A percentile compares a stretch with the other conserved stretches of the same genome.
Conservation (phyloP, 257 asterid genomes). For the Jaltomata sinuosa region DNA sequence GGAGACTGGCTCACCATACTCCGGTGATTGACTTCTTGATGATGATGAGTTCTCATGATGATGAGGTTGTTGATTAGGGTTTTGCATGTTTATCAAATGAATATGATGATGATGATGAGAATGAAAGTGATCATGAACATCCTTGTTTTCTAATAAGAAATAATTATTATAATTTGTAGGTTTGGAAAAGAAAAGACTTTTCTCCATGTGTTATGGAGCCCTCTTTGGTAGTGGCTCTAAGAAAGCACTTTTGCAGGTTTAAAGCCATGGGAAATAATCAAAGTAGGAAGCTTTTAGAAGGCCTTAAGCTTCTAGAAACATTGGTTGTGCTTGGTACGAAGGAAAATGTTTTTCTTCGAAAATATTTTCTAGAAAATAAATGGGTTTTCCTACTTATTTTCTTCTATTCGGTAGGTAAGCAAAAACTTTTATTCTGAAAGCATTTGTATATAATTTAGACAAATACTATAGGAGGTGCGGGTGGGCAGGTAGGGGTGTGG, state of each 20-base stretch:
- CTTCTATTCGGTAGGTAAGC: no score
- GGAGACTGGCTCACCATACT: conserved; percentile 15
- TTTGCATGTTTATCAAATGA: conserved; percentile 22
- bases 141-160: not conserved
- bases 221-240: not conserved
- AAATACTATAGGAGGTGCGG: no score
- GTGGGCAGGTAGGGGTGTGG: no score
- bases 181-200: conserved; percentile 30
- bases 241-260: conserved; percentile 12
- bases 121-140: conserved; percentile 18
- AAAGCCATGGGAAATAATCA: conserved; percentile 14
- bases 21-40: conserved; percentile 26
- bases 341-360: no score
- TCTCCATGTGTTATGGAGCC: conserved; percentile 37
- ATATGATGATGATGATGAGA: conserved; percentile 2
- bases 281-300: not conserved
- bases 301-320: not conserved
- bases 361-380: no score
- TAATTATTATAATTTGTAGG: conserved; percentile 7
- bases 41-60: conserved; percentile 11
- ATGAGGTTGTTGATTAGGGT: conserved; percentile 10
- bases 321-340: no score
- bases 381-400: no score
- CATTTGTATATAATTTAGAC: no score
- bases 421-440: no score